phyloP scores from a whole-genome alignment of 2,329 filamentous ascomycete genomes.

The Hymenotorrendiella dingleyae region DNA sequence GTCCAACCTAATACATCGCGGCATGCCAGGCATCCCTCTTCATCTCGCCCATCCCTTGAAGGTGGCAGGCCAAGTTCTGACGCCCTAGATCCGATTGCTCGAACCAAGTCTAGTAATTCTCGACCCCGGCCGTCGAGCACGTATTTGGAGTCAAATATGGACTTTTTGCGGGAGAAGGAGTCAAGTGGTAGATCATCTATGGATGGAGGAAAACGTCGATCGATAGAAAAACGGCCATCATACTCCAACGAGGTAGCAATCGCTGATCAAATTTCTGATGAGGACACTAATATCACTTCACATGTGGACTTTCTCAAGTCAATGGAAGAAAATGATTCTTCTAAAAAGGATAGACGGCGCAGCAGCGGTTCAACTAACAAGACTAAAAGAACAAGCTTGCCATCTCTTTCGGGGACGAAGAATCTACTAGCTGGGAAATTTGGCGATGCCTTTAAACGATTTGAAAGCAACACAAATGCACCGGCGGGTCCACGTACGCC shows the following conservation, averaged over 20 bases:
- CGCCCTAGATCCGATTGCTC: conserved; percentile 51
- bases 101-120: conserved; percentile 58
- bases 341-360: conserved; percentile 43
- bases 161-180: conserved; percentile 76
- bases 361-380: conserved; percentile 46
- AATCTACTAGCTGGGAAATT: conserved; percentile 83
- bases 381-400: conserved; percentile 69
- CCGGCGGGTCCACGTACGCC: conserved; percentile 37
- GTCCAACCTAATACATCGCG: conserved; percentile 17
- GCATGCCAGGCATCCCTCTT: conserved; percentile 40
- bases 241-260: conserved; percentile 22
- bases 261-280: conserved; percentile 34
- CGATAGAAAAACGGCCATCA: conserved; percentile 31
- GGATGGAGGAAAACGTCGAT: no score
- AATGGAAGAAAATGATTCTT: conserved; percentile 59
- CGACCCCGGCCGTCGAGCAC: conserved; percentile 74
- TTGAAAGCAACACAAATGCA: conserved; percentile 53
- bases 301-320: conserved; percentile 79
- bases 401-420: conserved; percentile 67
- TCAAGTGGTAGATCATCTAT: conserved; percentile 30
- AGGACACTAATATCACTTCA: conserved; percentile 63
- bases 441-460: conserved; percentile 87
- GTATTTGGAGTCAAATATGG: conserved; percentile 75
- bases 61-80: conserved; percentile 61
- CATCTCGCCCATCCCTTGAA: conserved; percentile 65